Evolutionary conservation across 1,284 basidiomycete species (phyloP), one percentile per base, ranked within the genome.

Genomic region (Ustilago trichophora): DNA sequence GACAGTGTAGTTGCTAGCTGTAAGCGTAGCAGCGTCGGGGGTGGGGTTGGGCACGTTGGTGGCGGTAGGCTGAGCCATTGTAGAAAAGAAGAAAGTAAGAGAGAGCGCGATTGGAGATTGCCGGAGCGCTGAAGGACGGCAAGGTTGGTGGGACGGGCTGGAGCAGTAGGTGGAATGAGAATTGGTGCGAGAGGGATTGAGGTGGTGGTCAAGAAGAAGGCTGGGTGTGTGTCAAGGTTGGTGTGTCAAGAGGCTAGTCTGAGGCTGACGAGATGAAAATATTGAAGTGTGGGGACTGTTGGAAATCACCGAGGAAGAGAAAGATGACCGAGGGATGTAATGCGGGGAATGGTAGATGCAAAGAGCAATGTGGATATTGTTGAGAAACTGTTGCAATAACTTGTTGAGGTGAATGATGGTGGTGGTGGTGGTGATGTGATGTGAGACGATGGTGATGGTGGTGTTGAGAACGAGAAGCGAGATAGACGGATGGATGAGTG

Each of bases 1-100:
- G 33, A 80, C 71, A 10, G 72, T 64, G 45, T 58, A 69, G 42
- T 59, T 69, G 60, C 59, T 69, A 34, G 66, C 66, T 25, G 54
- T 56, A 16, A 69, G 41, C 16, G 54, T 44, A 40, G 53, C 49
- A 12, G 58, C 50, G 8, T 63, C 65, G 34, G 48, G 33, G 25
- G 38, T 48, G n/a, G 52, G 33, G 35, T 46, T 57, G 5, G 58
- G 58, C 65, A 57, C 35, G 13, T 67, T 56, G 43, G 50, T 41
- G 37, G 58, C 50, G 27, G 58, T 34, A 12, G 53, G 44, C 47
- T 63, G 65, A 36, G 65, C 65, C 65, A 68, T 62, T 41, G 40
- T 56, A 9, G 19, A n/a, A n/a, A n/a, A n/a, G n/a, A n/a, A n/a
- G n/a, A n/a, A n/a, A n/a, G n/a, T n/a, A n/a, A n/a, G n/a, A 18